Evolutionary conservation across 805 yeast species (phyloP).

Genomic region (Nakazawaea anatomiae): DNA sequence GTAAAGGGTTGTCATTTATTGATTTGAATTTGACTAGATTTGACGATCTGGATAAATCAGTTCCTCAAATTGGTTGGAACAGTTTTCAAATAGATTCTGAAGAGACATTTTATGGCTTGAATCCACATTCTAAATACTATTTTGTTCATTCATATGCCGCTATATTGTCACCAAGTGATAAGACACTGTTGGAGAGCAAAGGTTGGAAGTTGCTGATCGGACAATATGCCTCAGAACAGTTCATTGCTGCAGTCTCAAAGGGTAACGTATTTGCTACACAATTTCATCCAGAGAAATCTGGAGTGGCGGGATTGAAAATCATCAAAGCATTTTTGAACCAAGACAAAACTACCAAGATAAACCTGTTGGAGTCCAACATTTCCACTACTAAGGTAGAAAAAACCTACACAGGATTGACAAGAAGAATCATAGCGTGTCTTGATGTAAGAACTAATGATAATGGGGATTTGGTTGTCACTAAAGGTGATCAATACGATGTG

Average conservation of each 20-base stretch:
- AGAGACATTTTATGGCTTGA: slow-evolving; percentile 52
- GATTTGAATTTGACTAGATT: slow-evolving; percentile 55
- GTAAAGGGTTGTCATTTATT: slow-evolving; percentile 55
- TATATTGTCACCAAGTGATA: slow-evolving; percentile 36
- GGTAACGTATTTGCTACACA: slow-evolving; percentile 91
- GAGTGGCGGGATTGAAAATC: slow-evolving; percentile 78
- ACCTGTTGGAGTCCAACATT: slow-evolving; percentile 1
- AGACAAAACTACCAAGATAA: slow-evolving; percentile 23
- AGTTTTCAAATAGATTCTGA: slow-evolving; percentile 17
- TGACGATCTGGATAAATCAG: slow-evolving; percentile 61
- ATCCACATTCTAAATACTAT: slow-evolving; percentile 69
- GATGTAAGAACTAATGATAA: slow-evolving; percentile 94
- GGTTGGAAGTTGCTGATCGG: slow-evolving; percentile 75
- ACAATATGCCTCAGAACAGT: slow-evolving; percentile 70
- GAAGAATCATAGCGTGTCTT: slow-evolving; percentile 91
- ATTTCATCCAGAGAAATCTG: slow-evolving; percentile 99
- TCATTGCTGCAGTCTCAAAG: slow-evolving; percentile 74
- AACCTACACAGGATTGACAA: slow-evolving; percentile 58
- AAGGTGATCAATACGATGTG: slow-evolving; percentile 98
- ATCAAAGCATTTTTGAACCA: slow-evolving; percentile 65
- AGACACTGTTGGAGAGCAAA: slow-evolving; percentile 24
- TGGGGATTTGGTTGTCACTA: slow-evolving; percentile 96
- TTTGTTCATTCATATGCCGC: slow-evolving; percentile 95
- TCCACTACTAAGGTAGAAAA: slow-evolving; percentile 16
- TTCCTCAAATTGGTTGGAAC: slow-evolving; percentile 98